Base-by-base conservation (phyloP, 352 stramenopile species). In the Globisporangium okanoganense region DNA sequence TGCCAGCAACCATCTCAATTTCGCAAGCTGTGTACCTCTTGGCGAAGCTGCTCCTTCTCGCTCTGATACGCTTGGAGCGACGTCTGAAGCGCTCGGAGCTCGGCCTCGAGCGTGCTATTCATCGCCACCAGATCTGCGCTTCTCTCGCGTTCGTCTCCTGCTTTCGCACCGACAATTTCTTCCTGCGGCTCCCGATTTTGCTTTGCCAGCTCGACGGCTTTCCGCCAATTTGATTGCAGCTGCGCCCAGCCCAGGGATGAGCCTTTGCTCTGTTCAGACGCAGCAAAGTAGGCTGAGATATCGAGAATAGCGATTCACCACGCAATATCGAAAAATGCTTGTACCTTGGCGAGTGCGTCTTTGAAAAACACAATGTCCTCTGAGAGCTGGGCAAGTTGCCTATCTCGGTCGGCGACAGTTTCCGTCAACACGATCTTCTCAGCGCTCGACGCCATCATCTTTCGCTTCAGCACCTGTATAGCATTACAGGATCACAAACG, bases 311-410 rank as follows among this genome's bases (percentile, higher is more conserved):
- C 0, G 9, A 3, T 2, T 5, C 48, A 16, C n/a, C 27, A 24
- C 20, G 5, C 5, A 48, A 18, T 16, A 5, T 22, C n/a, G n/a
- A n/a, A n/a, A n/a, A n/a, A 22, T 9, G 13, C 49, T 31, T 58
- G 48, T 10, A 79, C 73, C 43, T 72, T 79, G 3, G 65, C 67
- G 5, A 91, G 62, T 7, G 71, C 70, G 41, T 90, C 79, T 60
- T 87, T 91, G 63, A 87, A 91, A 29, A 87, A 71, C 5, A 65
- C 56, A 16, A 89, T 64, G 54, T 91, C 74, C 52, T 88, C 75
- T 0, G 65, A 64, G 8, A 89, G 45, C 27, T 72, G 57, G 3
- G 27, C 61, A 0, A 85, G 25, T 20, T 78, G 56, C n/a, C 58
- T 55, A 13, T 83, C 66, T 29, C 77, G 71, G 12, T 75, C 58